These are phyloP conservation scores for Zymoseptoria brevis DNA, from an alignment of 2,329 filamentous ascomycete genomes.

Conservation along the genomic window DNA sequence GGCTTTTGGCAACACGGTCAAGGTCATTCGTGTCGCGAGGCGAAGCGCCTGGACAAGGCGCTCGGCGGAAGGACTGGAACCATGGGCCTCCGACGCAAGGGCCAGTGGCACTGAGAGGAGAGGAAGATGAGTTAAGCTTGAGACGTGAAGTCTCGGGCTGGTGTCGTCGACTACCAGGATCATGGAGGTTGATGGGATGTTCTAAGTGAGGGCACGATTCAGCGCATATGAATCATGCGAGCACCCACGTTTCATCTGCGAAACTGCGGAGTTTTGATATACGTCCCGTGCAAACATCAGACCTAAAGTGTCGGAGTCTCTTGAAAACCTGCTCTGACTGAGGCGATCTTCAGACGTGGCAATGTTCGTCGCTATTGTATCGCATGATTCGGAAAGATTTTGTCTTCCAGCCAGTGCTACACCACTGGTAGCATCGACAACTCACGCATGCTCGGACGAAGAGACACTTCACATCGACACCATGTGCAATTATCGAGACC, in stretches of 20 bases:
- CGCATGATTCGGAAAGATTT: neutral
- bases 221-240: neutral
- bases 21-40: slow-evolving; percentile 45
- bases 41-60: slow-evolving; percentile 7
- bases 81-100: neutral
- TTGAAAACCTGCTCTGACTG: neutral
- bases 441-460: too few relatives aligned
- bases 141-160: neutral
- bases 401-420: too few relatives aligned
- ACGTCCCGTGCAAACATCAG: neutral
- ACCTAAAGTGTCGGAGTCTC: neutral
- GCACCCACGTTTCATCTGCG: neutral
- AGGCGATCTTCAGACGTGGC: neutral
- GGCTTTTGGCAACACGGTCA: slow-evolving; percentile 64
- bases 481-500: too few relatives aligned
- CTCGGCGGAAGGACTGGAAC: slow-evolving; percentile 10
- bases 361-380: neutral
- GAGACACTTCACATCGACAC: too few relatives aligned
- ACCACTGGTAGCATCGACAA: too few relatives aligned
- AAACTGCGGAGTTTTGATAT: neutral
- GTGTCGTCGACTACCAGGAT: neutral
- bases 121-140: slow-evolving; percentile 1
- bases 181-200: neutral
- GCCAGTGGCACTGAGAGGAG: slow-evolving; percentile 1
- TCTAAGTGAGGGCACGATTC: neutral